phyloP scores from a whole-genome alignment of 208 protist genomes.

The Leishmania arabica region DNA sequence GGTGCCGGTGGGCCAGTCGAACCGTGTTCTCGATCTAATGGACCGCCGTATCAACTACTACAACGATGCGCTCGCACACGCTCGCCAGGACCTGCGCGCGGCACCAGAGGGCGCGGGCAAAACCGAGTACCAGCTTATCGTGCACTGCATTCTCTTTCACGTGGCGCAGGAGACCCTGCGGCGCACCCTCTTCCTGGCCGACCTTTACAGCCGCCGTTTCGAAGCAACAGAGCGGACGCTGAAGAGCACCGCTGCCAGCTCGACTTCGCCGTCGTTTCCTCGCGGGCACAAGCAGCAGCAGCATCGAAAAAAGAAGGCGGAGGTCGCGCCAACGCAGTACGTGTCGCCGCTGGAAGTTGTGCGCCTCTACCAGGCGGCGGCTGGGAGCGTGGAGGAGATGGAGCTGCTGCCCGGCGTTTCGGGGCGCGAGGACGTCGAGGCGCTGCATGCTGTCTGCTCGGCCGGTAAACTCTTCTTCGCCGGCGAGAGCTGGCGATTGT shows the following conservation, averaged over 20 bases:
- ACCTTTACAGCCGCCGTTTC: slow-evolving; percentile 72
- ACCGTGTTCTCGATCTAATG: slow-evolving; percentile 76
- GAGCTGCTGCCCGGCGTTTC: slow-evolving; percentile 79
- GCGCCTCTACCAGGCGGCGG: slow-evolving; percentile 74
- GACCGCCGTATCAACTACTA: slow-evolving; percentile 80
- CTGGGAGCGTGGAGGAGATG: slow-evolving; percentile 72
- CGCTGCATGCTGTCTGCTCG: slow-evolving; percentile 41
- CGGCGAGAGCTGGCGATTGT: slow-evolving; percentile 74
- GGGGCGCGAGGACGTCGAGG: slow-evolving; percentile 57
- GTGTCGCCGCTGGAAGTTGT: slow-evolving; percentile 85
- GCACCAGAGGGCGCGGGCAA: slow-evolving; percentile 44
- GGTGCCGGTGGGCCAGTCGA: slow-evolving; percentile 66
- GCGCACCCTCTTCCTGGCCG: slow-evolving; percentile 74
- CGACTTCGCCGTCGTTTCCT: background rate
- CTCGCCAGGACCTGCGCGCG: slow-evolving; percentile 68
- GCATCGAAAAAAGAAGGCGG: slow-evolving; percentile 36
- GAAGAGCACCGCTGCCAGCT: slow-evolving; percentile 6
- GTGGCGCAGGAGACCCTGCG: slow-evolving; percentile 65
- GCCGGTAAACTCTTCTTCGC: slow-evolving; percentile 73
- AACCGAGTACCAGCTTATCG: slow-evolving; percentile 74
- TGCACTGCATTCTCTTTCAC: slow-evolving; percentile 86
- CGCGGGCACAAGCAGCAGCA: background rate
- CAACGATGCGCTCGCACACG: slow-evolving; percentile 84
- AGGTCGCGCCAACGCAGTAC: slow-evolving; percentile 66
- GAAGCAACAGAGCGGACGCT: slow-evolving; percentile 70